These are phyloP conservation scores for Colletotrichum orchidophilum DNA, from an alignment of 2,329 filamentous ascomycete genomes.

Conservation along the genomic window DNA sequence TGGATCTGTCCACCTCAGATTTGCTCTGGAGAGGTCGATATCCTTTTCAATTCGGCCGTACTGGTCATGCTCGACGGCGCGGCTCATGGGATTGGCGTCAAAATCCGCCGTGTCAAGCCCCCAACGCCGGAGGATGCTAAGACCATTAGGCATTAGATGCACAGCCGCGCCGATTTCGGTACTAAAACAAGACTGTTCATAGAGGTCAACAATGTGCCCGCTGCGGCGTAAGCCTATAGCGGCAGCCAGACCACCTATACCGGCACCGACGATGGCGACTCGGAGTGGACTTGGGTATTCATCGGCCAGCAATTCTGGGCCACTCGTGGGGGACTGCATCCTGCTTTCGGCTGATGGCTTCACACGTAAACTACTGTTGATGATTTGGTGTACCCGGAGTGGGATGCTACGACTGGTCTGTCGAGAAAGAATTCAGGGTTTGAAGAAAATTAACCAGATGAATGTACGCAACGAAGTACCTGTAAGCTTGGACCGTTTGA, in stretches of 20 bases:
- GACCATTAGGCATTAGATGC: conserved; percentile 68
- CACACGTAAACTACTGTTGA: too few species aligned
- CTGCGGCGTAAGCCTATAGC: neutral
- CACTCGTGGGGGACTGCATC: too few species aligned
- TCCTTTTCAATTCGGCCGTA: conserved; percentile 46
- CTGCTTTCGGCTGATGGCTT: too few species aligned
- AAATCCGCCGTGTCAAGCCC: conserved; percentile 48
- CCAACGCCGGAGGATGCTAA: conserved; percentile 59
- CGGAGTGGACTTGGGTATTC: neutral
- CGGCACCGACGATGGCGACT: neutral
- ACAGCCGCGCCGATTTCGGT: conserved; percentile 68
- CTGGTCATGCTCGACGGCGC: conserved; percentile 45
- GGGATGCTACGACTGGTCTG: too few species aligned
- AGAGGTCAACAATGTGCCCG: neutral
- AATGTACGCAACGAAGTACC: too few species aligned
- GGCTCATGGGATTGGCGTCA: conserved; percentile 48
- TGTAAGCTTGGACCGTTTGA: too few species aligned
- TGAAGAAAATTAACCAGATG: too few species aligned
- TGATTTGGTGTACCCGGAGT: too few species aligned
- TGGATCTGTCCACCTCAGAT: neutral
- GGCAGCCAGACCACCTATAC: neutral
- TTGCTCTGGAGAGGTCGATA: neutral
- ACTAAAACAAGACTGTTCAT: conserved; percentile 63
- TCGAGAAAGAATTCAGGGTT: too few species aligned
- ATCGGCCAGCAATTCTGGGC: neutral